Base-by-base conservation (phyloP, 768 basidiomycete genomes). In the Neoboletus brunneissimus region DNA sequence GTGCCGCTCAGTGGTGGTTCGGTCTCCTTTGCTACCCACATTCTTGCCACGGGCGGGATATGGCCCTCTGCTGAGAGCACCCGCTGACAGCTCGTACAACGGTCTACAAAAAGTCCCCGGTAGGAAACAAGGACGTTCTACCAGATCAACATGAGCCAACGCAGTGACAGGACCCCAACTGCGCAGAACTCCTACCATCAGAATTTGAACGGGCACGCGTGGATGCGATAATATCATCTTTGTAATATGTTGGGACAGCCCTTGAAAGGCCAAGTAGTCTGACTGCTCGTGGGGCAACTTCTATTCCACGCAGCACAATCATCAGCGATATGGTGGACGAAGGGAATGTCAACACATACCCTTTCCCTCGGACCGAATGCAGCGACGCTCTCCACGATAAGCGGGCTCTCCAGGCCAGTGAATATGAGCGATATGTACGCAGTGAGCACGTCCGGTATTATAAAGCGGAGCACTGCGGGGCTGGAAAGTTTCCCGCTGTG, bases 311-410 rank as follows among this genome's bases (percentile, higher is more conserved):
- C 7, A 22, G 5, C 18, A 27, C 35, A 12, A n/a, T 22, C 37
- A 22, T 57, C 57, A 54, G 48, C 44, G 48, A 51, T 35, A 43
- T 42, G 48, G 9, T 57, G 42, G 34, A 25, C 42, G 34, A 41
- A 45, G 25, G 22, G 42, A 38, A 45, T 38, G 42, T 27, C 31
- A 50, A 53, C 13, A 3, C 55, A 48, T 47, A 87, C 89, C 74
- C 75, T 79, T 75, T 92, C 90, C 63, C 89, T 76, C 23, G 89
- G 84, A 7, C 87, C 89, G 67, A 90, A 88, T 11, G 79, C 81
- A n/a, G 83, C 78, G 43, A 88, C 77, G 53, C 78, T 86, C 64
- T 89, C 87, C 31, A 86, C 79, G 13, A 80, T 60, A 38, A 84
- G 72, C n/a, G 68, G 61, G 37, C 73, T 73, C 20, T 74, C 72